Conservation (phyloP, 2,329 filamentous ascomycete species). For the Venturia oleaginea region DNA sequence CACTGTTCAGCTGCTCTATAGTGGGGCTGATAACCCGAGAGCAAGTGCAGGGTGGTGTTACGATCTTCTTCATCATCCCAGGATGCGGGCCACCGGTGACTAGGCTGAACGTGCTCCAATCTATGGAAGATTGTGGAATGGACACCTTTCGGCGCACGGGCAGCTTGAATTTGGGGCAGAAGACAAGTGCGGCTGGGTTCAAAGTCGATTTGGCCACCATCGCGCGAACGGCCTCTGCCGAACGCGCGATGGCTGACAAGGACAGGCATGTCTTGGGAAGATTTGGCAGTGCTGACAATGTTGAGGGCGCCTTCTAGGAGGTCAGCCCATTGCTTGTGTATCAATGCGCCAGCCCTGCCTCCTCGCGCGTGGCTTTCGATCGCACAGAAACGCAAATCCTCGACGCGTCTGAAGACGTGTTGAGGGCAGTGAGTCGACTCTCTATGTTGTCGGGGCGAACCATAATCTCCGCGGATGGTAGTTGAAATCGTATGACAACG, state of each 20-base stretch:
- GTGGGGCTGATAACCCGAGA: neutral
- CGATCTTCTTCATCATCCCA: neutral
- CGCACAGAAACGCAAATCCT: neutral
- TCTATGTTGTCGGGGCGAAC: neutral
- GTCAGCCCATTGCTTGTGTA: neutral
- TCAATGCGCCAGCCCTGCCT: neutral
- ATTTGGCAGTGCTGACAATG: neutral
- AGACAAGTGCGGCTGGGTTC: no score
- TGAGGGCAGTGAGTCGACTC: neutral
- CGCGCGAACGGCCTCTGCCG: neutral
- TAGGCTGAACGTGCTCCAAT: no score
- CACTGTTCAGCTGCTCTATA: neutral
- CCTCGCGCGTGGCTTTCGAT: neutral
- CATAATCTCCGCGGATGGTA: neutral
- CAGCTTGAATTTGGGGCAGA: neutral
- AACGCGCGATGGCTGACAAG: neutral
- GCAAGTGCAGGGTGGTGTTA: neutral
- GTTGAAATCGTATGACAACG: neutral
- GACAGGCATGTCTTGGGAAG: neutral
- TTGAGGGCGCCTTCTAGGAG: neutral
- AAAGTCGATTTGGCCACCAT: no score
- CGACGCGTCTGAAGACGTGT: neutral
- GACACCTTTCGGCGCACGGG: neutral
- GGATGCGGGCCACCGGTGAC: no score
- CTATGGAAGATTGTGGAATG: neutral